Conservation (phyloP, 441 rosid species). For the Macaranga tanarius region DNA sequence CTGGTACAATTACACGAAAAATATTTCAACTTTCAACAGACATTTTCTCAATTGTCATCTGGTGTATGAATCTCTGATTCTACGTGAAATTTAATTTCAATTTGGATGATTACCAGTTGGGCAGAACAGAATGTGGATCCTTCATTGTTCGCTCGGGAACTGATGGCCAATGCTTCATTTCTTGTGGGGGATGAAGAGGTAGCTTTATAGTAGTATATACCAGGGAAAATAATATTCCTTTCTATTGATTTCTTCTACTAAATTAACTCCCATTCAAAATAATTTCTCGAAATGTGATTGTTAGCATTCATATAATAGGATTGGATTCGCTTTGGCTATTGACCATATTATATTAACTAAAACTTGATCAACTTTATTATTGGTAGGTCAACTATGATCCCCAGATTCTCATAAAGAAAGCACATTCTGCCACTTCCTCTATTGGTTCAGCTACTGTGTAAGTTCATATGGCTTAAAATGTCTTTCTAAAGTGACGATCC, state of each 20-base stretch:
- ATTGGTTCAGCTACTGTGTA: slow-evolving; percentile 89
- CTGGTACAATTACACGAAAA: no score
- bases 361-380: neutral
- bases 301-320: neutral
- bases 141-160: slow-evolving; percentile 74
- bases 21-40: no score
- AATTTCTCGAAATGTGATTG: no score
- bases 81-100: no score
- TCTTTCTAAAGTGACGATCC: neutral
- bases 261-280: no score
- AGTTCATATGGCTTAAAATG: slow-evolving; percentile 27
- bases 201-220: neutral
- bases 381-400: slow-evolving; percentile 76
- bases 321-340: no score
- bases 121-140: slow-evolving; percentile 92
- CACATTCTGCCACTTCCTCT: slow-evolving; percentile 74
- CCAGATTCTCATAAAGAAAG: slow-evolving; percentile 70
- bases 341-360: no score
- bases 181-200: slow-evolving; percentile 67
- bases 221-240: no score
- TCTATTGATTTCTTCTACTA: no score
- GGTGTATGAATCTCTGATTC: no score
- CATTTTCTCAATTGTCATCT: no score
- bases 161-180: slow-evolving; percentile 67
- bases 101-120: slow-evolving; percentile 53